phyloP scores from a whole-genome alignment of 805 yeast species.

The Yamadazyma scolyti region DNA sequence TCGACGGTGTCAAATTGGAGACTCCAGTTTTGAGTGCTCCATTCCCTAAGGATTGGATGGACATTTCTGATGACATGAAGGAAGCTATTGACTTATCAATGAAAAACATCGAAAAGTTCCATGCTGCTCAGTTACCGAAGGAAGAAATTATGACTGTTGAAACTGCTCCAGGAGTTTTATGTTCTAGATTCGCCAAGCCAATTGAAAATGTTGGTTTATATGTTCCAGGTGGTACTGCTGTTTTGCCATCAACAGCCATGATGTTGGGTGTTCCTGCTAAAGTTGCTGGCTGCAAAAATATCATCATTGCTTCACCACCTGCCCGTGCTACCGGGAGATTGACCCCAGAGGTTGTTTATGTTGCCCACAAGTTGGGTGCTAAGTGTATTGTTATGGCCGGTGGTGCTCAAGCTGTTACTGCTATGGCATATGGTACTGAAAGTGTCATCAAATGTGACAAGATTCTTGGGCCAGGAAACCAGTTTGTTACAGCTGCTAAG shows the following conservation, averaged over 20 bases:
- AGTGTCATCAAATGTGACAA: slow-evolving; percentile 91
- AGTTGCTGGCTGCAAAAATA: slow-evolving; percentile 95
- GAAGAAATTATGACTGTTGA: slow-evolving; percentile 74
- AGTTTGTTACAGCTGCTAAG: slow-evolving; percentile 98
- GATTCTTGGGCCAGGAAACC: slow-evolving; percentile 98
- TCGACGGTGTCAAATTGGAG: slow-evolving; percentile 74
- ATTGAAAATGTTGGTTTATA: slow-evolving; percentile 93
- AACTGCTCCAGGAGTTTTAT: slow-evolving; percentile 89
- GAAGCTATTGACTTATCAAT: slow-evolving; percentile 87
- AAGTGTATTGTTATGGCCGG: slow-evolving; percentile 90
- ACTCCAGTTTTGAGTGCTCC: slow-evolving; percentile 85
- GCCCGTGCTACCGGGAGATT: slow-evolving; percentile 81
- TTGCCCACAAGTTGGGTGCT: slow-evolving; percentile 95
- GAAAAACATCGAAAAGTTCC: slow-evolving; percentile 86
- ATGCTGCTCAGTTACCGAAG: slow-evolving; percentile 81
- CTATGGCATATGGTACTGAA: slow-evolving; percentile 98
- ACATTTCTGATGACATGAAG: slow-evolving; percentile 68
- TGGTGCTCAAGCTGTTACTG: slow-evolving; percentile 99
- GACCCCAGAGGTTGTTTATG: slow-evolving; percentile 96
- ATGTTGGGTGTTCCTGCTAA: slow-evolving; percentile 98
- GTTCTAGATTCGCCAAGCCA: slow-evolving; percentile 94
- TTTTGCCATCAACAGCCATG: slow-evolving; percentile 93
- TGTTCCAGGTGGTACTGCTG: slow-evolving; percentile 99
- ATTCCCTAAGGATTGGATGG: slow-evolving; percentile 73
- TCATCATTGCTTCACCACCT: slow-evolving; percentile 93